A percentile compares a stretch with the other conserved stretches of the same genome.
Conservation (phyloP, 1,284 basidiomycete species). For the Trametes pubescens region DNA sequence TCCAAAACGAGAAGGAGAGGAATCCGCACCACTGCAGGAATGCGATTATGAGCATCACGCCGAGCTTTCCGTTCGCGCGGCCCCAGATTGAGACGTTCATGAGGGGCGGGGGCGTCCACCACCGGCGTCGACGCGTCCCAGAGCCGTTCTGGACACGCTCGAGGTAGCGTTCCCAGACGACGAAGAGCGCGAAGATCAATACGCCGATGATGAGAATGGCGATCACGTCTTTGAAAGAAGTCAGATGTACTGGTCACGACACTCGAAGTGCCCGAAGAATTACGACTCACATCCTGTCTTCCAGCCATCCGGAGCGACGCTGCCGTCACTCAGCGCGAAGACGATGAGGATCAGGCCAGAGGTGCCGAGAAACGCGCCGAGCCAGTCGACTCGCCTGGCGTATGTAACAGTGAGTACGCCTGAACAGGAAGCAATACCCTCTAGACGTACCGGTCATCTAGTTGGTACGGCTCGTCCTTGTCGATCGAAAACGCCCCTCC, state of each 20-base stretch:
- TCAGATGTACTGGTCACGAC: too few species aligned
- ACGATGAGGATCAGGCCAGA: constrained; percentile 79
- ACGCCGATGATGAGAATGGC: constrained; percentile 71
- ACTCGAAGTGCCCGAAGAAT: not conserved
- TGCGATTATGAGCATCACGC: not conserved
- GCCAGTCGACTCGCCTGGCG: constrained; percentile 75
- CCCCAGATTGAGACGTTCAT: not conserved
- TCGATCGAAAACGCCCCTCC: constrained; percentile 57
- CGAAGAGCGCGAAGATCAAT: constrained; percentile 63
- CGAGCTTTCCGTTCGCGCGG: not conserved
- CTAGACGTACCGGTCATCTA: constrained; percentile 48
- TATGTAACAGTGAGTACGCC: not conserved
- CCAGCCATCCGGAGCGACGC: constrained; percentile 76
- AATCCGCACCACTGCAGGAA: not conserved
- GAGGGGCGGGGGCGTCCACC: constrained; percentile 24
- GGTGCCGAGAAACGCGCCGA: constrained; percentile 82
- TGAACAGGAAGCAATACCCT: not conserved
- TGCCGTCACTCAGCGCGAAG: constrained; percentile 82
- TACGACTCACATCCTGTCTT: constrained; percentile 68
- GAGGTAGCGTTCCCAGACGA: constrained; percentile 77
- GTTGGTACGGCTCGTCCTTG: constrained; percentile 50
- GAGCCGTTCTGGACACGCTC: constrained; percentile 45
- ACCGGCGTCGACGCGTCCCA: constrained; percentile 30
- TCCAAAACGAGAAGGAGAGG: constrained; percentile 51
- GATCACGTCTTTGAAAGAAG: constrained; percentile 56